Conservation (phyloP, 78 protist species). For the Planoprotostelium fungivorum region DNA sequence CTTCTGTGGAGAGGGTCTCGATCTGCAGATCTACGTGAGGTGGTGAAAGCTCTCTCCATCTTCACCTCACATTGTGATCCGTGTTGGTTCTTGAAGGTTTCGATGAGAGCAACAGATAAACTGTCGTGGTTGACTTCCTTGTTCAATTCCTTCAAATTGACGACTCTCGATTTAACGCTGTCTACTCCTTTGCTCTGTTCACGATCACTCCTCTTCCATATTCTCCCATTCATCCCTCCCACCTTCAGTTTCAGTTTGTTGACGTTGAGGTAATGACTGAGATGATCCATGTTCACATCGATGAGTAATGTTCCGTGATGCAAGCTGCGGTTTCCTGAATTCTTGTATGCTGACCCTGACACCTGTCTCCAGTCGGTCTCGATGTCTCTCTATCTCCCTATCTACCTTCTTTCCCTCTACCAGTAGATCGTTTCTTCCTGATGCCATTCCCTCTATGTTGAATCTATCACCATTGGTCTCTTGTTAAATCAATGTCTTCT, state of each 20-base stretch:
- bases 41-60: background rate
- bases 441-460: slow-evolving; percentile 27
- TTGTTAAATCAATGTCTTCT: background rate
- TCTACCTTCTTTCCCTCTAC: slow-evolving; percentile 33
- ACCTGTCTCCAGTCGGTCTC: slow-evolving; percentile 3
- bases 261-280: slow-evolving; percentile 44
- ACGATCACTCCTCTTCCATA: background rate
- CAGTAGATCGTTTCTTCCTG: slow-evolving; percentile 56
- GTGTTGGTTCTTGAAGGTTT: slow-evolving; percentile 7
- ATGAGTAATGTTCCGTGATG: slow-evolving; percentile 68
- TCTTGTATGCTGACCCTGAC: slow-evolving; percentile 50
- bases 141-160: slow-evolving; percentile 27
- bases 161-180: slow-evolving; percentile 42
- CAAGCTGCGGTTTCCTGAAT: slow-evolving; percentile 36
- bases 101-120: slow-evolving; percentile 19
- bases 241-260: slow-evolving; percentile 49
- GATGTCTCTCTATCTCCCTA: background rate
- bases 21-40: slow-evolving; percentile 1
- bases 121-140: slow-evolving; percentile 19
- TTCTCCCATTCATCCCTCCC: background rate
- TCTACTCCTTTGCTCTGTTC: slow-evolving; percentile 46
- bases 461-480: background rate
- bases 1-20: slow-evolving; percentile 11
- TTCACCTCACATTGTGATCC: background rate
- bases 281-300: slow-evolving; percentile 36